Base-by-base conservation (phyloP, 2,329 filamentous ascomycete species). In the Botrytis paeoniae region DNA sequence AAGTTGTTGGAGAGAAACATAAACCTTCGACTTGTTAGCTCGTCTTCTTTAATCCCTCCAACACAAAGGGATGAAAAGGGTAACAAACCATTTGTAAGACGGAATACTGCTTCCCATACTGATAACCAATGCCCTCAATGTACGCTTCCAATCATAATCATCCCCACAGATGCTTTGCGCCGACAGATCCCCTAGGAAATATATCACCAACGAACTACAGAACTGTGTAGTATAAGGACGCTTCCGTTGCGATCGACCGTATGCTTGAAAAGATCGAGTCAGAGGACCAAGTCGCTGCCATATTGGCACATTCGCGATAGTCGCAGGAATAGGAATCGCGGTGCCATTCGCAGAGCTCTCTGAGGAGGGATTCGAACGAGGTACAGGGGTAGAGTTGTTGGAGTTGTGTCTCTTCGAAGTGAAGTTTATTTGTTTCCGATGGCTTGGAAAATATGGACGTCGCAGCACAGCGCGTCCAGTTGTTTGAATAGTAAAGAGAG, bases 141-240 rank as follows among this genome's bases (percentile, higher is more conserved):
- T 95, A 62, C 94, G 86, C 73, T 84, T 83, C 5, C 89, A 87
- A 80, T 94, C 91, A 80, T 96, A 95, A 5, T 85, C 84, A 76
- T 86, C 85, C 35, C 85, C 85, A 73, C 84, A 74, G 76, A 97
- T 89, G 73, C 86, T 85, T 83, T 97, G 94, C 63, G 94, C 93
- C 62, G 89, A 90, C 71, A 96, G 77, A 81, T 97, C 94, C 14
- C 92, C 93, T 68, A 89, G 87, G 57, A 95, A 86, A 80, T 94
- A 97, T 74, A 97, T 93, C 57, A 93, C 85, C 63, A 97, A 82
- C 60, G 92, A 90, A 77, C 89, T 94, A 76, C 87, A 85, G 74
- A 97, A 81, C 84, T 98, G 95, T 16, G 93, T 97, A n/a, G 87
- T 83, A 79, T 93, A 93, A 0, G 95, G 95, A 68, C 91, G 85